Evolutionary conservation across 1,284 basidiomycete species (phyloP), one percentile per base, ranked within the genome.

Genomic region (Bondarzewia mesenterica): DNA sequence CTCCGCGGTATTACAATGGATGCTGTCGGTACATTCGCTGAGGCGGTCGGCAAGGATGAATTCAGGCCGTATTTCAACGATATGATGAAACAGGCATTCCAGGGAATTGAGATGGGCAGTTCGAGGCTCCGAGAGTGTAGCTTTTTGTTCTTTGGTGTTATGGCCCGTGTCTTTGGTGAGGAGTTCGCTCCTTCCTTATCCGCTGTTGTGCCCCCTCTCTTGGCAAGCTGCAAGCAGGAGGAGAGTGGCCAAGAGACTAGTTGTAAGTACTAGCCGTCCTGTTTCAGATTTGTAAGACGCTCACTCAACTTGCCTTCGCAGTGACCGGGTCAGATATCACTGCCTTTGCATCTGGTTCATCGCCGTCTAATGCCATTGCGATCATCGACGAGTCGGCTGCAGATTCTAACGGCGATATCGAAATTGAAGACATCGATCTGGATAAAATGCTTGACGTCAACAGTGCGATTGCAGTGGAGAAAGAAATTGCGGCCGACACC

Each of bases 61-160:
- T 99, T 99, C 86, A 77, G 90, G 36, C 95, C 94, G 20, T 99
- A 91, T 78, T 95, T 97, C 75, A 76, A 85, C 39, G 85, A 93
- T 52, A 83, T 97, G 77, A 98, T 99, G 95, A 85, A 86, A 64
- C 85, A 93, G 58, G 91, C 94, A 3, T 94, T 98, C 73, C 81
- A 89, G 58, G 94, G 90, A 44, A 81, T 95, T 52, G 83, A 89
- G 54, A 80, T 95, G 67, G 89, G 91, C 57, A 88, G 80, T 56
- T 86, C 93, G 5, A 79, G 93, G 53, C 74, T 99, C 52, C 80
- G 93, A 57, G 96, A 99, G 69, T 97, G 93, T 69, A 91, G 88
- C 61, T 99, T 97, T 82, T 76, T 99, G 60, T 98, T 98, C 82
- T 99, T 99, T 60, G 91, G 93, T 53, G 93, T 96, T 57, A 95